phyloP scores from a whole-genome alignment of 768 basidiomycete genomes.

The Dacryopinax spathularia region DNA sequence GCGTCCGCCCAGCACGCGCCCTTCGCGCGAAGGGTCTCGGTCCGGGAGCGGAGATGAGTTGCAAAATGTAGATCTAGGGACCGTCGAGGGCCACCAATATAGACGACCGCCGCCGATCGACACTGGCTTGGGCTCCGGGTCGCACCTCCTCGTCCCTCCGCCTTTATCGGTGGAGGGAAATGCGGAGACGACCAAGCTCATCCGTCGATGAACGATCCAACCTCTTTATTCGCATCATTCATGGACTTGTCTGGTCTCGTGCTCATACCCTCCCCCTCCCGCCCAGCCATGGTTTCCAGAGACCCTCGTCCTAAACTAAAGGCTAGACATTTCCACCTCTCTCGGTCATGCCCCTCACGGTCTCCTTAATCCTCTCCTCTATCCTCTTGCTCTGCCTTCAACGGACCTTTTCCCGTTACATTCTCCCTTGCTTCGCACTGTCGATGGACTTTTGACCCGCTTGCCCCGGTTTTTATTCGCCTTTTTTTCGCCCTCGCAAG shows the following conservation, averaged over 20 bases:
- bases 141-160: slow-evolving; percentile 1
- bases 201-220: background rate
- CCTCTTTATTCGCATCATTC: background rate
- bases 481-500: background rate
- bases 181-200: background rate
- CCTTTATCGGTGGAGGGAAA: background rate
- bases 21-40: background rate
- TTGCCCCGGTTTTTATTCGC: no score
- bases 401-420: background rate
- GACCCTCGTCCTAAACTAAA: slow-evolving; percentile 1
- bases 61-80: background rate
- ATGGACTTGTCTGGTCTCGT: slow-evolving; percentile 4
- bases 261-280: background rate
- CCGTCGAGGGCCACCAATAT: background rate
- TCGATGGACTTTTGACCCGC: slow-evolving; percentile 4
- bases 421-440: background rate
- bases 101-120: slow-evolving; percentile 4
- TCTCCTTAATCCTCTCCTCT: background rate
- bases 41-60: background rate
- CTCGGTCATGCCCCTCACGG: slow-evolving; percentile 4
- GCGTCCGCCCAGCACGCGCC: background rate
- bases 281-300: background rate
- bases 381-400: background rate
- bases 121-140: no score
- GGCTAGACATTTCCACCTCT: slow-evolving; percentile 2